A percentile compares a stretch with the other conserved stretches of the same genome.
Conservation (phyloP, 116 monocot genomes). For the Papilionanthe hybrid region DNA sequence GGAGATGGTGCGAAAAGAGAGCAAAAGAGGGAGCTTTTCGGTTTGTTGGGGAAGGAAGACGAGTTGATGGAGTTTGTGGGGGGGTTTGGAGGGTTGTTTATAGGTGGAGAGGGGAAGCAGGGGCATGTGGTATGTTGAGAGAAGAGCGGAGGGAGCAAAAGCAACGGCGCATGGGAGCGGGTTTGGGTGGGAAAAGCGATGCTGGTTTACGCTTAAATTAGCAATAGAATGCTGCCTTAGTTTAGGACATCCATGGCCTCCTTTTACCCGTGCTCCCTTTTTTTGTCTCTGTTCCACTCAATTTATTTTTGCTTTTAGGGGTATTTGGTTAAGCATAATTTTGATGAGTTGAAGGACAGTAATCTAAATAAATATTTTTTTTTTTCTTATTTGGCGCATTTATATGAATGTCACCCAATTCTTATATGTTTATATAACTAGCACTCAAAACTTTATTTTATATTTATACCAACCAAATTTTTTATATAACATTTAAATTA, state of each 20-base stretch:
- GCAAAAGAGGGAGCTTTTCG: background rate
- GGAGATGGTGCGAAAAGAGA: background rate
- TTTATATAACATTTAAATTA: no score
- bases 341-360: no score
- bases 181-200: conserved; percentile 11
- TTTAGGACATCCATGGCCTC: background rate
- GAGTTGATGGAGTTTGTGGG: background rate
- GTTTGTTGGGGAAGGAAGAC: background rate
- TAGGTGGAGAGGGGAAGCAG: conserved; percentile 7
- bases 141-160: conserved; percentile 8
- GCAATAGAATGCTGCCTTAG: conserved; percentile 3
- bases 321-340: no score
- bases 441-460: no score
- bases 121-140: conserved; percentile 19
- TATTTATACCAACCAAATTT: no score
- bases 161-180: conserved; percentile 16
- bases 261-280: background rate
- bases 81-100: conserved; percentile 1
- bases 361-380: no score
- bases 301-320: no score
- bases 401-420: no score
- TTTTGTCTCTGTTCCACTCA: no score
- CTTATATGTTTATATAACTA: no score
- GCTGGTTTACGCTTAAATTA: background rate
- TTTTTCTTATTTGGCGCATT: no score